Conservation (phyloP, 768 basidiomycete species). For the Sarcodon aspratus region DNA sequence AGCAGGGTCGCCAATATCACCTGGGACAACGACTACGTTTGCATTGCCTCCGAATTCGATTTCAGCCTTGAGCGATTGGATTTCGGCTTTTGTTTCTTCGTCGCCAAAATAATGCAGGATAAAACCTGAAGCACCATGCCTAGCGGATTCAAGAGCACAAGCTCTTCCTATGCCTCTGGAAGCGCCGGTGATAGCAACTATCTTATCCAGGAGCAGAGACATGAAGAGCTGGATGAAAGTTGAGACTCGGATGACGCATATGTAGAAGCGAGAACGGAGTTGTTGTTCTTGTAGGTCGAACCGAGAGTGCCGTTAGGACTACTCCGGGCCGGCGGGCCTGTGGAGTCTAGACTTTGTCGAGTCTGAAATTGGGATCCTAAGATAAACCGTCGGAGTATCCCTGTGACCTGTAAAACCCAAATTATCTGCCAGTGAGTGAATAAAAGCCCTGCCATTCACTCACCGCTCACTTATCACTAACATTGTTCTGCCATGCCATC, state of each 20-base stretch:
- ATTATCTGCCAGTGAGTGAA: too few relatives aligned
- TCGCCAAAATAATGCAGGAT: slow-evolving; percentile 64
- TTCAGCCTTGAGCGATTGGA: slow-evolving; percentile 31
- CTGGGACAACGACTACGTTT: slow-evolving; percentile 38
- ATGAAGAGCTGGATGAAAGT: slow-evolving; percentile 3
- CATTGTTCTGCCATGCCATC: slow-evolving; percentile 10
- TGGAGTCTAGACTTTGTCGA: too few relatives aligned
- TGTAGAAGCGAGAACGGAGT: too few relatives aligned
- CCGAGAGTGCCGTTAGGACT: too few relatives aligned
- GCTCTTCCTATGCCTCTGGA: slow-evolving; percentile 66
- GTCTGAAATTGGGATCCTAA: too few relatives aligned
- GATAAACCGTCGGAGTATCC: too few relatives aligned
- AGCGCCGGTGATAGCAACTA: slow-evolving; percentile 65
- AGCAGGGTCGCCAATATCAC: slow-evolving; percentile 50
- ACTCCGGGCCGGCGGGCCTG: too few relatives aligned
- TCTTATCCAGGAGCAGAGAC: slow-evolving; percentile 37
- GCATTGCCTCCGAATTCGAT: slow-evolving; percentile 24
- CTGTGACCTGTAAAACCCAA: too few relatives aligned
- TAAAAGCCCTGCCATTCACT: background rate
- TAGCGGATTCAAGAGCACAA: slow-evolving; percentile 53
- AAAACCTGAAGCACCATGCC: slow-evolving; percentile 52
- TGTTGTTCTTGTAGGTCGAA: too few relatives aligned
- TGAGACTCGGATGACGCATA: too few relatives aligned
- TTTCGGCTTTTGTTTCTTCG: slow-evolving; percentile 36
- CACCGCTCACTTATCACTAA: background rate